phyloP scores from a whole-genome alignment of 345 rosid genomes.

The Atalantia buxifolia region DNA sequence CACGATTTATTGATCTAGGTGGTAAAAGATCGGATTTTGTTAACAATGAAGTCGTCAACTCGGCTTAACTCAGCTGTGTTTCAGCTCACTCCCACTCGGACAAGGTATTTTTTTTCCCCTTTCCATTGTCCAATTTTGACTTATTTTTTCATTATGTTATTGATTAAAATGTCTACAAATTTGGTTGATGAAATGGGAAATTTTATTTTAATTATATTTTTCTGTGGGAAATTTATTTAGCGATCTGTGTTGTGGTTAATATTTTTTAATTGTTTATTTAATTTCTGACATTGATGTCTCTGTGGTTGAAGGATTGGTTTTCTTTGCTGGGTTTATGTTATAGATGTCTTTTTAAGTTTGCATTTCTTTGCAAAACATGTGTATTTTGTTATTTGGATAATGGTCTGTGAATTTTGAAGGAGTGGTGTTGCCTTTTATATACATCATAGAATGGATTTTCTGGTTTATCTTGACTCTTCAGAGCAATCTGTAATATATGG shows the following conservation, averaged over 20 bases:
- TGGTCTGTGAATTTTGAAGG: not conserved
- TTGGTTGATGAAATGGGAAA: not conserved
- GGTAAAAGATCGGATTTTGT: constrained; percentile 23
- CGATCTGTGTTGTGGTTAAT: constrained; percentile 6
- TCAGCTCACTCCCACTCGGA: constrained; percentile 98
- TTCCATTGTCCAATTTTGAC: not conserved
- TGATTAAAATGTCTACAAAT: not conserved
- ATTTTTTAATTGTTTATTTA: not conserved
- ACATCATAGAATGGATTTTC: not conserved
- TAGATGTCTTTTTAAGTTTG: too few relatives aligned
- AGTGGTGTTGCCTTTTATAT: not conserved
- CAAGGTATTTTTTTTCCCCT: constrained; percentile 41
- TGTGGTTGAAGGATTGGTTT: not conserved
- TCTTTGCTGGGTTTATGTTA: not conserved
- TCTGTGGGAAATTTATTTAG: not conserved
- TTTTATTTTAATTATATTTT: not conserved
- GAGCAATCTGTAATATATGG: not conserved
- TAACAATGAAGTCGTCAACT: constrained; percentile 73
- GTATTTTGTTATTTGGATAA: not conserved
- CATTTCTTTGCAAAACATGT: too few relatives aligned
- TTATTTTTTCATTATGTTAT: not conserved
- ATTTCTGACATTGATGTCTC: not conserved
- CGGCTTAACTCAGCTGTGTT: constrained; percentile 82
- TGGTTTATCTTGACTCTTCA: not conserved
- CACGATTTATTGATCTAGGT: not conserved